Conservation (phyloP, 768 basidiomycete species). For the Boletus tylopilopsis region DNA sequence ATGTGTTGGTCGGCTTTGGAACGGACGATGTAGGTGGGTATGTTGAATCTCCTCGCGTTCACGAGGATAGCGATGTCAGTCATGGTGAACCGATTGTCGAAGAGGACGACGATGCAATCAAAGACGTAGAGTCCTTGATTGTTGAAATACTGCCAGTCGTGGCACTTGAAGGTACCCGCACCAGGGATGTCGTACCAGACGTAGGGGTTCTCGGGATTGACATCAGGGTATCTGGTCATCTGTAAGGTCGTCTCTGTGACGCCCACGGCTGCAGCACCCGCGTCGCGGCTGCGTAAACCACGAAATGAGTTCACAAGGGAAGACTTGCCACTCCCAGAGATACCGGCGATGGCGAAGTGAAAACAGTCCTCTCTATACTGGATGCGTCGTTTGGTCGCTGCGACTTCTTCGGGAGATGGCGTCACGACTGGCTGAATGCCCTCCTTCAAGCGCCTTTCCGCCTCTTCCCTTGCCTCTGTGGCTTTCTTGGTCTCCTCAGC, state of each 20-base stretch:
- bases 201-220: conserved; percentile 11
- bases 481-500: conserved; percentile 17
- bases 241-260: conserved; percentile 19
- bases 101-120: conserved; percentile 21
- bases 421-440: conserved; percentile 23
- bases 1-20: conserved; percentile 24
- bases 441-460: conserved; percentile 16
- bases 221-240: conserved; percentile 14
- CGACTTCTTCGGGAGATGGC: conserved; percentile 9
- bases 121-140: conserved; percentile 24
- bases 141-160: conserved; percentile 23
- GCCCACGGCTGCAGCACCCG: conserved; percentile 15
- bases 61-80: conserved; percentile 20
- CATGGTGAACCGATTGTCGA: conserved; percentile 22
- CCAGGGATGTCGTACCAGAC: conserved; percentile 25
- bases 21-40: conserved; percentile 22
- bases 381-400: conserved; percentile 15
- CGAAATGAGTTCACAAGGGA: conserved; percentile 37
- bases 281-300: conserved; percentile 23
- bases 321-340: conserved; percentile 36
- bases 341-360: conserved; percentile 34
- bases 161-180: conserved; percentile 17
- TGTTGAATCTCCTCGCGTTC: conserved; percentile 13
- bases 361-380: conserved; percentile 27
- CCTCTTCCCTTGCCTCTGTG: conserved; percentile 13